These are phyloP conservation scores for Marasmius fiardii DNA, from an alignment of 1,284 basidiomycete species.

Conservation along the genomic window DNA sequence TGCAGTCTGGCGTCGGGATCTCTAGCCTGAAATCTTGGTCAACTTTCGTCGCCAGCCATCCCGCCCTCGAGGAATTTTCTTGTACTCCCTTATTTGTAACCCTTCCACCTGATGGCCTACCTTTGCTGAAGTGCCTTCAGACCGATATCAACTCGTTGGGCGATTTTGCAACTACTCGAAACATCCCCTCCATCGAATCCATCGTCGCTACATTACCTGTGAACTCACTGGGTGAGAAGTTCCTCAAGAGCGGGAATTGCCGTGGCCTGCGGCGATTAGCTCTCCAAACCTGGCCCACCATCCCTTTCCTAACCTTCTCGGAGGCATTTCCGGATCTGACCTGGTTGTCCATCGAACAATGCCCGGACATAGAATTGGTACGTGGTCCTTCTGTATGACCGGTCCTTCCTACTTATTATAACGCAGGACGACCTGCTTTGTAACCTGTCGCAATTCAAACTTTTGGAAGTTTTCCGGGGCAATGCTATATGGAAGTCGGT, in stretches of 20 bases:
- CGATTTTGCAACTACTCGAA: background rate
- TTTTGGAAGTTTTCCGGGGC: constrained; percentile 39
- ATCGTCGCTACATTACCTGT: background rate
- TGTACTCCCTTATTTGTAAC: constrained; percentile 34
- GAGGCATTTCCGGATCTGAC: constrained; percentile 32
- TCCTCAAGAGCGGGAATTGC: background rate
- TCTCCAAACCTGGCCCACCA: background rate
- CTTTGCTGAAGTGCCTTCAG: constrained; percentile 32
- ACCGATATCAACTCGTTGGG: constrained; percentile 18
- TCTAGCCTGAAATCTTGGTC: constrained; percentile 29
- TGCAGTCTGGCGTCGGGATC: constrained; percentile 32
- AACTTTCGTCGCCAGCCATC: constrained; percentile 37
- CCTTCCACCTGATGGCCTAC: constrained; percentile 26
- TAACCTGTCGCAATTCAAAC: constrained; percentile 35
- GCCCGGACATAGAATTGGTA: constrained; percentile 19
- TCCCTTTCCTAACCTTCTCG: constrained; percentile 20
- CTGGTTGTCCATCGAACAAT: constrained; percentile 25
- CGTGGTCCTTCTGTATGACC: constrained; percentile 6
- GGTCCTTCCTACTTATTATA: background rate
- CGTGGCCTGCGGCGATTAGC: background rate
- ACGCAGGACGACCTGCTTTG: constrained; percentile 33
- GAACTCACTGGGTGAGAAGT: constrained; percentile 1
- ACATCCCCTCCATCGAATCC: background rate
- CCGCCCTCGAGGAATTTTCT: constrained; percentile 37
- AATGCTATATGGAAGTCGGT: constrained; percentile 36